Evolutionary conservation across 352 stramenopile genomes (phyloP), one percentile per base, ranked within the genome.

Genomic region (Peronospora belbahrii): DNA sequence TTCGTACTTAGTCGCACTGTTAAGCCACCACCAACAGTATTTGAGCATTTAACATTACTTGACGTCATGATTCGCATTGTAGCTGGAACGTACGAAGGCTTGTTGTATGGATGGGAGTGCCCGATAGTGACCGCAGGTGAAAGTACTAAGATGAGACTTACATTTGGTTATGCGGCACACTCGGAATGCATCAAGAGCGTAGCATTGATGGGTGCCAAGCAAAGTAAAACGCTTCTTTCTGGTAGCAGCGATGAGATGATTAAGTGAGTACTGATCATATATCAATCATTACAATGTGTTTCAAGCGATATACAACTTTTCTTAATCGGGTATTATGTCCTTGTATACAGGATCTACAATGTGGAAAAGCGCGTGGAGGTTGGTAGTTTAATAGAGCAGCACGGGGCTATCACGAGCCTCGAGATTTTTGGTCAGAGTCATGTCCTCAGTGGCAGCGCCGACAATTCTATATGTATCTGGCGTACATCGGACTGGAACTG

Each of bases 391-490:
- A 93, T 93, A 79, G 78, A 93, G 53, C 82, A 93, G 60, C 78
- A 84, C 43, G 81, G 80, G 32, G 77, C 80, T 37, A 83, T 95
- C 57, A 93, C 79, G 50, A 84, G 74, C 48, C 62, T 95, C 47
- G 80, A 88, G 59, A 93, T 93, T 52, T 91, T 88, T 49, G 74
- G 81, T 6, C 70, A 91, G 52, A 91, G 74, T 50, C 77, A 94
- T 58, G 56, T 95, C 47, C 77, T 95, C 33, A 95, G 84, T 34
- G 84, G 80, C 20, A 91, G 82, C 40, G 75, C 74, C 7, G 84
- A 95, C 70, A 81, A 91, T 44, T 89, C 80, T 23, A 91, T 95
- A 42, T 92, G 80, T 38, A 91, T 95, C 36, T 95, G 84, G 84
- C 81, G 83, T 45, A 91, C 80, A 33, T 84, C 80, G 2, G 84